Conservation (phyloP, 1,284 basidiomycete species). For the Chiua sp. region DNA sequence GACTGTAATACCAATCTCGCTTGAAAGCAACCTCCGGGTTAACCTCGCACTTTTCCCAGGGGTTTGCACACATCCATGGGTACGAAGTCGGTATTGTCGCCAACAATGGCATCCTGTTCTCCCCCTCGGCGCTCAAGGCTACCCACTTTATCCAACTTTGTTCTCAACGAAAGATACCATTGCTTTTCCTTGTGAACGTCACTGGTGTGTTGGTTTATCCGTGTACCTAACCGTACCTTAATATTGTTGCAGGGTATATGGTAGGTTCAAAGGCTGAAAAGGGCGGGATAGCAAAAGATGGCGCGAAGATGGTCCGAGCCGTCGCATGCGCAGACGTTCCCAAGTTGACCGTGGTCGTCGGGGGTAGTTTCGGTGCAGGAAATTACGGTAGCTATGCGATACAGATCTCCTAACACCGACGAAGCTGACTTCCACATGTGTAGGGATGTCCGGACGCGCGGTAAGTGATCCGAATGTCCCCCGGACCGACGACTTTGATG, state of each 20-base stretch:
- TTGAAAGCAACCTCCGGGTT: slow-evolving; percentile 8
- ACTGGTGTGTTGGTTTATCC: slow-evolving; percentile 55
- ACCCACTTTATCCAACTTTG: slow-evolving; percentile 96
- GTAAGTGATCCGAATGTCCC: slow-evolving; percentile 49
- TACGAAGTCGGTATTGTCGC: slow-evolving; percentile 90
- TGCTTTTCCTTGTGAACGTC: slow-evolving; percentile 95
- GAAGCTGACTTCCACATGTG: slow-evolving; percentile 18
- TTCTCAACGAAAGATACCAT: slow-evolving; percentile 88
- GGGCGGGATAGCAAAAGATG: slow-evolving; percentile 97
- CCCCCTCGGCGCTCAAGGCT: slow-evolving; percentile 91
- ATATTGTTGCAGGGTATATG: slow-evolving; percentile 74
- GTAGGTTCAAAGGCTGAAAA: slow-evolving; percentile 93
- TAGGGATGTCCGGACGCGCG: slow-evolving; percentile 88
- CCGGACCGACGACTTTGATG: slow-evolving; percentile 10
- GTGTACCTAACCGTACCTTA: slow-evolving; percentile 3
- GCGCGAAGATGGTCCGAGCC: slow-evolving; percentile 97
- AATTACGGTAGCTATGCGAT: slow-evolving; percentile 74
- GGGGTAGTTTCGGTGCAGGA: slow-evolving; percentile 94
- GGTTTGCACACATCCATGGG: slow-evolving; percentile 91
- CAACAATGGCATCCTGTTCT: slow-evolving; percentile 95
- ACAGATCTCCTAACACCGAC: neutral
- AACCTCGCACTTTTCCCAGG: slow-evolving; percentile 48
- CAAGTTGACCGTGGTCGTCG: slow-evolving; percentile 94
- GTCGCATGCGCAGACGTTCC: slow-evolving; percentile 95
- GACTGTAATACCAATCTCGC: slow-evolving; percentile 59